These are phyloP conservation scores for Vaccinium darrowii DNA, from an alignment of 148 eudicot genomes.

Conservation along the genomic window DNA sequence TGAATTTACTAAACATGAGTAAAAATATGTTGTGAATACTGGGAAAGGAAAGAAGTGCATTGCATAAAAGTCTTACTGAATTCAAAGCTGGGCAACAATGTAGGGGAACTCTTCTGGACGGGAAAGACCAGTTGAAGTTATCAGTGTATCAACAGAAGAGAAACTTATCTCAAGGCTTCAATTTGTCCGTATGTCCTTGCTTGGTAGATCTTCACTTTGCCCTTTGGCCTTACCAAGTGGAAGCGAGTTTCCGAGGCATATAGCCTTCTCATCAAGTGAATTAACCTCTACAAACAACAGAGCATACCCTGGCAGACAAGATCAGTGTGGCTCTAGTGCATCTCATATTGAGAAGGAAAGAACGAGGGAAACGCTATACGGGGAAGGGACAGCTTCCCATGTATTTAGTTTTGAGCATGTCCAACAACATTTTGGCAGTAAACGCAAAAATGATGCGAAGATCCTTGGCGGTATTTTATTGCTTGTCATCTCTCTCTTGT, in stretches of 20 bases:
- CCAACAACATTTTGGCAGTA: constrained; percentile 69
- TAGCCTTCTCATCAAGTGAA: not conserved
- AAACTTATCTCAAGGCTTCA: not conserved
- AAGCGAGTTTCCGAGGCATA: too few species aligned
- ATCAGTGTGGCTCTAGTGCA: constrained; percentile 19
- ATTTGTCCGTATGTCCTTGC: too few species aligned
- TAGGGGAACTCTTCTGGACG: not conserved
- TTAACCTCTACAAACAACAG: not conserved
- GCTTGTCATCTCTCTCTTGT: not conserved
- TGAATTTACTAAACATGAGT: not conserved
- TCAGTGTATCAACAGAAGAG: not conserved
- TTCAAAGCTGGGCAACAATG: not conserved
- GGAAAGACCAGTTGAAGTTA: not conserved
- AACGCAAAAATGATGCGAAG: constrained; percentile 81
- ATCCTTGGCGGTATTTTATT: constrained; percentile 55
- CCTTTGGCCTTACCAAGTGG: too few species aligned
- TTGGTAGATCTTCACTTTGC: too few species aligned
- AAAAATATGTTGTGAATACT: not conserved
- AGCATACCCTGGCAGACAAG: constrained; percentile 21
- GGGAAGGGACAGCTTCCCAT: constrained; percentile 74
- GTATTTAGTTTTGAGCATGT: constrained; percentile 71
- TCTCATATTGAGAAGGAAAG: constrained; percentile 33
- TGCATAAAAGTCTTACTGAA: not conserved
- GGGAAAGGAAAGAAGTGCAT: not conserved
- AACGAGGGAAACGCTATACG: constrained; percentile 19